Base-by-base conservation (phyloP, 768 basidiomycete genomes). In the Pulveroboletus sp. region DNA sequence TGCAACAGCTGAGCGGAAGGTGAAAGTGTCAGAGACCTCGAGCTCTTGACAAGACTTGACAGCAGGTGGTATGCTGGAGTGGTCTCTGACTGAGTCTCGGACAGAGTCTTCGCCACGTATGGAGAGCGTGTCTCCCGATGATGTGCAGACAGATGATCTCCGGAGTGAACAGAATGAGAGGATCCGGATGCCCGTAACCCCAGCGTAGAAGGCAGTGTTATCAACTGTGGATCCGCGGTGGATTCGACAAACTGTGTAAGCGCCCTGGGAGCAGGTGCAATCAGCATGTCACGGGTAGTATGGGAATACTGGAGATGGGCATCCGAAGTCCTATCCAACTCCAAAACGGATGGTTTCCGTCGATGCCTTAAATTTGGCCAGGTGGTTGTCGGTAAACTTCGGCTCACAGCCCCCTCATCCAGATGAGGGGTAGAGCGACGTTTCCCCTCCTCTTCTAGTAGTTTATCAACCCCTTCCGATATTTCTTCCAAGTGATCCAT, bases 181-280 rank as follows among this genome's bases (percentile, higher is more conserved):
- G 72, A 65, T 17, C 60, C 57, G 39, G 66, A 64, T 15, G 71
- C 54, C 39, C 83, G 79, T 3, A 86, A 59, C 18, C 89, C 88
- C 36, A 89, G 71, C 0, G 88, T 90, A 7, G 85, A 82, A 6
- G 88, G 88, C 1, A 90, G 67, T 10, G 72, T 58, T 41, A 90
- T 80, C 8, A 70, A 57, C n/a, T 74, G 69, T 12, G 76, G 70
- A 57, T 82, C 78, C 26, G 76, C 68, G 4, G 74, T 71, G 9
- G 82, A 79, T 46, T 77, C 82, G 33, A 86, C 74, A 58, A 83
- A 88, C 64, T 87, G 83, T 2, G 89, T 89, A 33, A 91, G 60
- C 2, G 89, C 86, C 35, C 86, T 77, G 2, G 89, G 86, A 8
- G 89, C 76, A 26, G 82, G 85, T 0, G 86, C 69, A 46, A 89